Evolutionary conservation across 768 basidiomycete genomes (phyloP).

Genomic region (Naganishia onofrii): DNA sequence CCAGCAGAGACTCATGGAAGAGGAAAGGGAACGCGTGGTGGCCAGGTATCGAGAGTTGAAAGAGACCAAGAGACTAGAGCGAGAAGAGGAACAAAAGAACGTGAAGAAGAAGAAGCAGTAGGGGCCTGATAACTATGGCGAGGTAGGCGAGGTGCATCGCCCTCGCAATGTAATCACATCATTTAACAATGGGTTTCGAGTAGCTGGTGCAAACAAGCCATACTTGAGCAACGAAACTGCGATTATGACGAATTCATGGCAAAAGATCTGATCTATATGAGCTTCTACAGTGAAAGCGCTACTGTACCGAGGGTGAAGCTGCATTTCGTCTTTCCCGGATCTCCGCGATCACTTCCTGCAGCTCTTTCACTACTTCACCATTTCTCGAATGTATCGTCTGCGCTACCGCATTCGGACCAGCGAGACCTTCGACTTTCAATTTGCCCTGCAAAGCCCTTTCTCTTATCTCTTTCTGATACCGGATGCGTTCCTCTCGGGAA

Average conservation of each 20-base stretch:
- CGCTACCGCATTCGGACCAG: slow-evolving; percentile 9
- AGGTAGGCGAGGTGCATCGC: neutral
- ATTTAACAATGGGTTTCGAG: neutral
- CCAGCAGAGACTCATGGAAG: slow-evolving; percentile 46
- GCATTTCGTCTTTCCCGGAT: slow-evolving; percentile 33
- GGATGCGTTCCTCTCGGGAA: slow-evolving; percentile 43
- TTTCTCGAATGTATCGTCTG: neutral
- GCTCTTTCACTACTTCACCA: slow-evolving; percentile 38
- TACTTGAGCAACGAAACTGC: neutral
- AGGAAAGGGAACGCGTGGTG: slow-evolving; percentile 49
- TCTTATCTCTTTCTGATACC: slow-evolving; percentile 36
- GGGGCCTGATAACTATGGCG: neutral
- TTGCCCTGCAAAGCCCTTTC: slow-evolving; percentile 30
- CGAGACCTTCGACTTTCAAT: neutral
- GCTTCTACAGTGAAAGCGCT: neutral
- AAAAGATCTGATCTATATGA: neutral
- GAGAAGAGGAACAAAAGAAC: slow-evolving; percentile 30
- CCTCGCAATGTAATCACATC: neutral
- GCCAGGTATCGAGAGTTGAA: slow-evolving; percentile 50
- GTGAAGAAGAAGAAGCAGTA: slow-evolving; percentile 13
- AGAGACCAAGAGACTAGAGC: slow-evolving; percentile 38
- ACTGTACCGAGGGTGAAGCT: neutral
- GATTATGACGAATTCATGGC: neutral
- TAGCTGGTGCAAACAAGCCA: neutral
- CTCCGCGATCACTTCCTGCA: slow-evolving; percentile 41